Evolutionary conservation across 179 eudicot species (phyloP), one percentile per base, ranked within the genome.

Genomic region (Carnegiea gigantea): DNA sequence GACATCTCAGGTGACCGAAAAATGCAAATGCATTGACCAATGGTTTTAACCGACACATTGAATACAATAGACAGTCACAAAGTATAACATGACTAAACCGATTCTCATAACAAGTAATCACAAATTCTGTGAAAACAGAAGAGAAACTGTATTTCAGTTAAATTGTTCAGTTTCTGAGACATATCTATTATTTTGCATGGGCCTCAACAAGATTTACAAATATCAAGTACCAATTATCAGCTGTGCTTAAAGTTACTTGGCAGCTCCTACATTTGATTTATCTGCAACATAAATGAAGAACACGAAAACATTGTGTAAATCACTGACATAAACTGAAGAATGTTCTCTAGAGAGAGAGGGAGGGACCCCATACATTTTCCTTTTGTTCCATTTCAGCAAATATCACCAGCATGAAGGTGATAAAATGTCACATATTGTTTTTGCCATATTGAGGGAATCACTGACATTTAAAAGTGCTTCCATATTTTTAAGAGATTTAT

Each of bases 191-290:
- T 71, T 33, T 75, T 80, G 40, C 20, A 71, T 44, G 75, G 59
- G 30, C 76, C 15, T 20, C 40, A 72, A 74, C 76, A 84, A 81
- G 62, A 23, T 73, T 49, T 7, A 40, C 70, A 65, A 43, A 74
- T 6, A 44, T 75, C 38, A 40, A 46, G 11, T 48, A 71, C 82
- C 82, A 65, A 64, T 70, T n/a, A 79, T 75, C 80, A 38, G 9
- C 43, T 28, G 43, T 43, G 40, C 73, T 81, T 74, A 30, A 48
- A 77, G 64, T 78, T 79, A 85, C 71, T 75, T 80, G 76, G 80
- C 40, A 77, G 75, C 75, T 75, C 80, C 85, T 68, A 64, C 77
- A 82, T 68, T 70, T 24, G 80, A 46, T 75, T 70, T 54, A 70
- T 75, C 85, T 85, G 82, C 73, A 33, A 46, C 44, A 57, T 38